Percentiles rank a stretch among this genome's conserved stretches.
phyloP scores from a whole-genome alignment of 441 rosid species.

The Francoa sonchifolia region DNA sequence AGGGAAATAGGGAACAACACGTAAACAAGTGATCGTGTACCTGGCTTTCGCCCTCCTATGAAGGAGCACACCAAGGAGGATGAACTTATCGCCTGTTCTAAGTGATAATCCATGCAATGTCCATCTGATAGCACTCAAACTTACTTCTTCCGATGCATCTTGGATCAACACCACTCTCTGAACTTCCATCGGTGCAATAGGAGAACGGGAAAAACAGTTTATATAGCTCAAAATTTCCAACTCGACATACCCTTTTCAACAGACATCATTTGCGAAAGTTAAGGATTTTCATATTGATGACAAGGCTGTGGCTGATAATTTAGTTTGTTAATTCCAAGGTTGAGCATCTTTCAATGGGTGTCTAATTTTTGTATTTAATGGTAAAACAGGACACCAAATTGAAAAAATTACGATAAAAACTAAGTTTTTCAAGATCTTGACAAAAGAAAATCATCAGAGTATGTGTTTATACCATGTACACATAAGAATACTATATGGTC shows the following conservation, averaged over 20 bases:
- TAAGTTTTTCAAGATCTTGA: too few species aligned
- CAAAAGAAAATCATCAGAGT: too few species aligned
- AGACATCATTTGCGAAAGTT: neutral
- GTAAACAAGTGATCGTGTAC: too few species aligned
- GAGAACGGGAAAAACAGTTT: neutral
- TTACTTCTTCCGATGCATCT: conserved; percentile 35
- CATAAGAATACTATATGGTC: too few species aligned
- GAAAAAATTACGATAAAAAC: neutral
- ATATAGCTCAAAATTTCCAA: neutral
- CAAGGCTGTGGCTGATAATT: neutral
- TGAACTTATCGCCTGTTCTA: conserved; percentile 35
- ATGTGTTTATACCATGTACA: too few species aligned
- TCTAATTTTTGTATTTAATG: neutral
- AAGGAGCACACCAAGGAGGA: conserved; percentile 23
- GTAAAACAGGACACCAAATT: neutral
- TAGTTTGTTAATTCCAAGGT: neutral
- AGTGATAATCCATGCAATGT: conserved; percentile 26
- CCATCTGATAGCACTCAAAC: conserved; percentile 21
- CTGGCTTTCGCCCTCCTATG: conserved; percentile 11
- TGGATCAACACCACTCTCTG: conserved; percentile 49
- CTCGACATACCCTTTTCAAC: neutral
- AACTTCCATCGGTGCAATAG: too few species aligned
- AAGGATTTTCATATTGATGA: neutral
- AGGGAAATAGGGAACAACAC: neutral
- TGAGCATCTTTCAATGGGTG: conserved; percentile 3